These are phyloP conservation scores for Gossypium trilobum DNA, from an alignment of 441 rosid genomes.

Conservation along the genomic window DNA sequence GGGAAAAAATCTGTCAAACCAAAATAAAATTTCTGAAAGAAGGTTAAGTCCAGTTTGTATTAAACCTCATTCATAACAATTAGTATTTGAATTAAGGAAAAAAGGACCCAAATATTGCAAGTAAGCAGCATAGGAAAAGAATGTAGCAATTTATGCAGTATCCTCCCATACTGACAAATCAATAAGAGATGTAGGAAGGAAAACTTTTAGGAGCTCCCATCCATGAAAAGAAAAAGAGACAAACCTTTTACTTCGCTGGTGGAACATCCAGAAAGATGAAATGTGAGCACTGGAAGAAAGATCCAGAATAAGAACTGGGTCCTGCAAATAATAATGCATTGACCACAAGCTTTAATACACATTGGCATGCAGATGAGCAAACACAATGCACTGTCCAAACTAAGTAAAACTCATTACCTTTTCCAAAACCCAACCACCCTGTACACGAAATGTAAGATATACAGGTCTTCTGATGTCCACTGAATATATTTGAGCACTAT, in stretches of 20 bases:
- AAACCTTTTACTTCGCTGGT: slow-evolving; percentile 91
- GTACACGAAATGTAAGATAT: slow-evolving; percentile 65
- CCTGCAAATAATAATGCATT: slow-evolving; percentile 42
- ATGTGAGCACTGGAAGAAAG: slow-evolving; percentile 38
- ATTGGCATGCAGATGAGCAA: not conserved
- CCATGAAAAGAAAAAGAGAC: slow-evolving; percentile 24
- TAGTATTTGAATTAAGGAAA: not conserved
- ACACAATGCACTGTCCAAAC: slow-evolving; percentile 11
- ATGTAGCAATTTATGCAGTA: not conserved
- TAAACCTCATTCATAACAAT: not conserved
- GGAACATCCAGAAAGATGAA: slow-evolving; percentile 91
- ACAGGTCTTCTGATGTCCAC: slow-evolving; percentile 72
- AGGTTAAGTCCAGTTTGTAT: not conserved
- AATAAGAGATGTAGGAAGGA: not conserved
- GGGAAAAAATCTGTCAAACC: not conserved
- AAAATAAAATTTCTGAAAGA: not conserved
- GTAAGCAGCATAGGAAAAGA: not conserved
- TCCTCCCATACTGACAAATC: not conserved
- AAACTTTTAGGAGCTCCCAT: not conserved
- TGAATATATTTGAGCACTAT: slow-evolving; percentile 54
- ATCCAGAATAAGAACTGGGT: slow-evolving; percentile 74
- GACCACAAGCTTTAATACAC: not conserved
- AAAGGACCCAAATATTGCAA: not conserved
- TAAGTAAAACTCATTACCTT: slow-evolving; percentile 45
- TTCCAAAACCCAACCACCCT: slow-evolving; percentile 92